phyloP scores from a whole-genome alignment of 805 yeast genomes.

The Metschnikowia picachoensis region DNA sequence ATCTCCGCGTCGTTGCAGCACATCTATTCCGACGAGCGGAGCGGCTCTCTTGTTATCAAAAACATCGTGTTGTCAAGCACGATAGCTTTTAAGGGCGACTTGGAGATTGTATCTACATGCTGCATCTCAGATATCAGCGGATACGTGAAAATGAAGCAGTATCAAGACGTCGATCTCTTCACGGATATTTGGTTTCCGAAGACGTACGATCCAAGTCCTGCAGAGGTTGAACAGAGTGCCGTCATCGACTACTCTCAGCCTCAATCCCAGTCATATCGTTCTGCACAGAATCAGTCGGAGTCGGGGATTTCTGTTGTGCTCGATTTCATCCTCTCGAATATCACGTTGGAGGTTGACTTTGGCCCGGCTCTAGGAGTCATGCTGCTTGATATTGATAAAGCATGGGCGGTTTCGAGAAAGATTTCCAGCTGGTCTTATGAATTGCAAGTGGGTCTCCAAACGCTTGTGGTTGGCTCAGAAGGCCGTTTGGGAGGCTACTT shows the following conservation, averaged over 20 bases:
- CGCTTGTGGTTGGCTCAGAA: constrained; percentile 47
- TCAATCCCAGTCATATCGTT: constrained; percentile 7
- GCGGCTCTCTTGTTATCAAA: constrained; percentile 59
- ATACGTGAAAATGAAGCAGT: constrained; percentile 73
- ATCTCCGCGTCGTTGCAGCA: constrained; percentile 78
- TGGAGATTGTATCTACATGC: constrained; percentile 47
- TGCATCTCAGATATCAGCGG: constrained; percentile 53
- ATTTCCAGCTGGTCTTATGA: constrained; percentile 68
- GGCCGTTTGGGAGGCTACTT: constrained; percentile 82
- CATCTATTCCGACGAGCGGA: constrained; percentile 82
- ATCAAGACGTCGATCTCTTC: constrained; percentile 82
- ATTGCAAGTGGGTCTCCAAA: constrained; percentile 56
- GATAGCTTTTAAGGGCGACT: constrained; percentile 39
- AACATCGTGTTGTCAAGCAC: constrained; percentile 47
- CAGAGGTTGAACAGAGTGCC: neutral
- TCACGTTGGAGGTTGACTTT: constrained; percentile 60
- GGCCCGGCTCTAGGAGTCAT: constrained; percentile 81
- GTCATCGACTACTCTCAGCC: neutral
- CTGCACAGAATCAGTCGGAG: neutral
- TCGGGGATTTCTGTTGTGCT: constrained; percentile 71
- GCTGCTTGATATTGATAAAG: constrained; percentile 47
- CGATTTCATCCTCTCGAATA: constrained; percentile 50
- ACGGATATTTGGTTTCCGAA: constrained; percentile 74
- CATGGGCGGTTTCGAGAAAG: constrained; percentile 71
- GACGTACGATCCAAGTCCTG: neutral